Evolutionary conservation across 2,329 filamentous ascomycete genomes (phyloP), one percentile per base, ranked within the genome.

Genomic region (Talaromyces sp.): DNA sequence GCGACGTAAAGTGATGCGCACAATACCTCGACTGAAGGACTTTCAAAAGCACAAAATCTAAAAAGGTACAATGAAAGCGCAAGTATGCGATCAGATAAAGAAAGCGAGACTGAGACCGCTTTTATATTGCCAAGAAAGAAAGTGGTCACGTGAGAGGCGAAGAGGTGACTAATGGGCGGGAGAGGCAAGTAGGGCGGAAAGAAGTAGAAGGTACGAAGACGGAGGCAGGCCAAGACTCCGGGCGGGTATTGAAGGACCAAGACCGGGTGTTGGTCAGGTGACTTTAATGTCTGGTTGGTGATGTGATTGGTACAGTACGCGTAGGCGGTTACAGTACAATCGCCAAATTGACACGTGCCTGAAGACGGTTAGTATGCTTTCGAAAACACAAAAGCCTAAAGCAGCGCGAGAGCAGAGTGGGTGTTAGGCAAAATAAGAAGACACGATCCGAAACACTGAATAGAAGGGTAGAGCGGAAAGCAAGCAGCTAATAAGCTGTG

Each of bases 71-170:
- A 27, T 15, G 33, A 37, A 25, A 37, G 33, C 50, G 52, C 52
- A 25, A 17, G 52, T 56, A 22, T 39, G 52, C 33, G 33, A 56
- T 56, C 31, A 37, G n/a, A 56, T 39, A 67, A 66, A 76, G 74
- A 77, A 77, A 77, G 75, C 75, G 76, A 77, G 72, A 72, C 69
- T 70, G 69, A 68, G 69, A 69, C 31, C 33, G 0, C 71, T 73
- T 79, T 79, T 80, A 80, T 80, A 78, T 72, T 73, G 78, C 78
- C 78, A 80, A 80, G 77, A 77, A 69, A 66, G 22, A 49, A 49
- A 31, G 1, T 10, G 39, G 68, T 79, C 78, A 80, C 78, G 78
- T 80, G 78, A 63, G 69, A 66, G 72, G 70, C 70, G 67, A 70
- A 62, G 41, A 61, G 35, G 47, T 72, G 72, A 73, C 69, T 74